Percentiles rank a stretch among this genome's conserved stretches.
phyloP scores from a whole-genome alignment of 352 stramenopile species.

The Thraustochytrium sp. region DNA sequence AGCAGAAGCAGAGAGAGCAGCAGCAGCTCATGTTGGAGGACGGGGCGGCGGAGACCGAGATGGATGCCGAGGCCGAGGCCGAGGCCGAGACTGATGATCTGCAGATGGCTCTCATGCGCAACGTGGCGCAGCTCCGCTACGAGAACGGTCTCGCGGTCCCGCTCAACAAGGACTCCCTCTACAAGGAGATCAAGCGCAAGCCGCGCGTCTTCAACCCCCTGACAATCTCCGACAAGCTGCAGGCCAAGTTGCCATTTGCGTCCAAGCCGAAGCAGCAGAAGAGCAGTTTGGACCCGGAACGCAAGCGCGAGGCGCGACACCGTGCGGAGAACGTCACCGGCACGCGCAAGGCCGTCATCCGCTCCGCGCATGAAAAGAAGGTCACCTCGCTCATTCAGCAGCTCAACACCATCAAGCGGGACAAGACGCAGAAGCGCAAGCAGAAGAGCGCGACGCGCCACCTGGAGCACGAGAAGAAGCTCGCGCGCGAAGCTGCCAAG shows the following conservation, averaged over 20 bases:
- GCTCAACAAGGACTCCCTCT: conserved; percentile 94
- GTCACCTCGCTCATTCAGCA: conserved; percentile 90
- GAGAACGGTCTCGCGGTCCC: conserved; percentile 87
- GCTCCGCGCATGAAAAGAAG: conserved; percentile 46
- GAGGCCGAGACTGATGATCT: conserved; percentile 9
- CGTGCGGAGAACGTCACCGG: conserved; percentile 62
- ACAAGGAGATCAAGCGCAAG: conserved; percentile 94
- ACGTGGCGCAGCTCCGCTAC: conserved; percentile 60
- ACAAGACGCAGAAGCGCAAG: conserved; percentile 88
- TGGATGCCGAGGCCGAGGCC: neutral
- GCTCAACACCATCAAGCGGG: conserved; percentile 92
- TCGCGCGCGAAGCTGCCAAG: conserved; percentile 50
- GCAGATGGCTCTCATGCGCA: conserved; percentile 46
- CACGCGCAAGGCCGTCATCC: conserved; percentile 23
- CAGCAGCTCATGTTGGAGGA: neutral
- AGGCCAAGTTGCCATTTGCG: conserved; percentile 89
- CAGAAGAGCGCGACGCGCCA: conserved; percentile 76
- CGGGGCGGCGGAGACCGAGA: neutral
- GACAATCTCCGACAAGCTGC: conserved; percentile 93
- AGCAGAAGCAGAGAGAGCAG: conserved; percentile 45
- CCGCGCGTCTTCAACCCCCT: conserved; percentile 83
- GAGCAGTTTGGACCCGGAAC: conserved; percentile 63
- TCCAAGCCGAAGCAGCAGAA: conserved; percentile 92
- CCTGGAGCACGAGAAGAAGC: conserved; percentile 79
- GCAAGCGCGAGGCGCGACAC: conserved; percentile 55